phyloP scores from a whole-genome alignment of 1,139 yeast species.

The Arxiozyma slooffiae region DNA sequence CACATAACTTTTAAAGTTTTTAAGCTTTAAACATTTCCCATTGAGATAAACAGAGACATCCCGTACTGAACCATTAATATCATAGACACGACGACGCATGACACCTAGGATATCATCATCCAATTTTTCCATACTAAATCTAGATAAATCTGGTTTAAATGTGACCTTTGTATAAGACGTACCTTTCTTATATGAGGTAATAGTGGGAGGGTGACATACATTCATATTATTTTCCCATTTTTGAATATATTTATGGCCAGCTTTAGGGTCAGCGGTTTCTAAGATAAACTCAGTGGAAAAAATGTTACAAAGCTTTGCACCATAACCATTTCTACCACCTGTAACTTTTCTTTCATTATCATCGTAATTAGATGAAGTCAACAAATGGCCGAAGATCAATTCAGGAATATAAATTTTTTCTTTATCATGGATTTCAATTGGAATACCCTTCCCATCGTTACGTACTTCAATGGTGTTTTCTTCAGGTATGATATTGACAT shows the following conservation, averaged over 20 bases:
- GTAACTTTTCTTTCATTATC: slow-evolving; percentile 92
- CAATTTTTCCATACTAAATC: slow-evolving; percentile 73
- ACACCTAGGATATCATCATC: slow-evolving; percentile 81
- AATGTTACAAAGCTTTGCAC: slow-evolving; percentile 92
- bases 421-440: slow-evolving; percentile 84
- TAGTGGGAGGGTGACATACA: slow-evolving; percentile 63
- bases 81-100: slow-evolving; percentile 87
- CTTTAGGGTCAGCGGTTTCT: slow-evolving; percentile 76
- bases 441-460: slow-evolving; percentile 95
- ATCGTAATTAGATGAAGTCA: slow-evolving; percentile 93
- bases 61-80: slow-evolving; percentile 88
- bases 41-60: slow-evolving; percentile 74
- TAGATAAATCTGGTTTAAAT: slow-evolving; percentile 76
- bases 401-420: slow-evolving; percentile 93
- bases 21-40: slow-evolving; percentile 59
- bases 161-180: slow-evolving; percentile 78
- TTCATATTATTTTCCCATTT: slow-evolving; percentile 86
- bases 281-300: slow-evolving; percentile 79
- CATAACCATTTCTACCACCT: slow-evolving; percentile 98
- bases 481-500: slow-evolving; percentile 70
- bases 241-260: slow-evolving; percentile 60
- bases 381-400: slow-evolving; percentile 86
- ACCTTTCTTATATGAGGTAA: slow-evolving; percentile 42
- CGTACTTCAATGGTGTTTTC: slow-evolving; percentile 65
- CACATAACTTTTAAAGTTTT: slow-evolving; percentile 75